A percentile compares a stretch with the other conserved stretches of the same genome.
Conservation (phyloP, 2,329 filamentous ascomycete genomes). For the Fusarium napiforme region DNA sequence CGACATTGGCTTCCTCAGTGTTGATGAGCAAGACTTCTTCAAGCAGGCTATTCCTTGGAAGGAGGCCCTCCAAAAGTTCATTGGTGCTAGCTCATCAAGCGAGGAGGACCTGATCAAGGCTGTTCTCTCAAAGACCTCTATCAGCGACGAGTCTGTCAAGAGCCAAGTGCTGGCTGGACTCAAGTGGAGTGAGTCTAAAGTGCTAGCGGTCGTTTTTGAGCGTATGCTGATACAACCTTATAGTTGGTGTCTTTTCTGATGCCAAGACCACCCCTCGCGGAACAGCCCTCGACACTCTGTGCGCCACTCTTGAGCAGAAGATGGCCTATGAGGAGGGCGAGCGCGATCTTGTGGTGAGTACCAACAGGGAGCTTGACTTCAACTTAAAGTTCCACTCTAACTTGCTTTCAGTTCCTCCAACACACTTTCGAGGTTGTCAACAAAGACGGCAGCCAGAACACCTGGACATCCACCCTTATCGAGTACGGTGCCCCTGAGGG, state of each 20-base stretch:
- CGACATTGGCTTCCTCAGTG: conserved; percentile 87
- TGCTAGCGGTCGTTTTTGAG: background rate
- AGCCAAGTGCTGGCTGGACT: conserved; percentile 27
- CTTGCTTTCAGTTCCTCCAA: conserved; percentile 55
- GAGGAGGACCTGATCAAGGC: conserved; percentile 78
- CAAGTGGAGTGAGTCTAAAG: conserved; percentile 21
- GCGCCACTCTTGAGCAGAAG: conserved; percentile 69
- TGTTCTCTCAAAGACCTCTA: conserved; percentile 74
- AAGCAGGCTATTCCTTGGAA: conserved; percentile 80
- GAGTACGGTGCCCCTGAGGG: conserved; percentile 85
- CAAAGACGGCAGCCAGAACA: conserved; percentile 78
- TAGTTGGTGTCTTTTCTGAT: conserved; percentile 50
- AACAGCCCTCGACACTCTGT: conserved; percentile 77
- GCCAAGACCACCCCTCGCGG: conserved; percentile 67
- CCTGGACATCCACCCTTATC: conserved; percentile 80
- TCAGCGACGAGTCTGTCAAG: conserved; percentile 36
- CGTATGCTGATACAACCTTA: background rate
- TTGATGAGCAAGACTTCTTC: conserved; percentile 64
- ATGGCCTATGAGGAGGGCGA: conserved; percentile 76
- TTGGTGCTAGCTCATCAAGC: conserved; percentile 73
- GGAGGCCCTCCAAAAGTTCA: conserved; percentile 81
- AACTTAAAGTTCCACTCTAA: background rate
- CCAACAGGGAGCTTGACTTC: background rate
- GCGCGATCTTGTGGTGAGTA: conserved; percentile 64
- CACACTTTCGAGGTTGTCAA: conserved; percentile 68